Evolutionary conservation across 2,329 filamentous ascomycete species (phyloP).

Genomic region (Pseudocercospora eumusae): DNA sequence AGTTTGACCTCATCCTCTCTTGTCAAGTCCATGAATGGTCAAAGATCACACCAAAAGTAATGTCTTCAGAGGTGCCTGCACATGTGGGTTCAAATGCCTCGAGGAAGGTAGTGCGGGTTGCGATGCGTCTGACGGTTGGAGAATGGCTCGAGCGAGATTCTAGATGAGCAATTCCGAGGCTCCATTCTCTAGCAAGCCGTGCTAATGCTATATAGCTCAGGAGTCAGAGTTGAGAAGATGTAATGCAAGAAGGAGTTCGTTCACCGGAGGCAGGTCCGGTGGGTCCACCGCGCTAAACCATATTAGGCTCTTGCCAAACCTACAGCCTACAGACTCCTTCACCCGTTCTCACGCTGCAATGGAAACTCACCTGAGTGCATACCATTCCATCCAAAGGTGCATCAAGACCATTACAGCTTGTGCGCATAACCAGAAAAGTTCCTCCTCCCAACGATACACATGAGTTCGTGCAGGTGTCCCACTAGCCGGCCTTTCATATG

Average conservation of each 20-base stretch:
- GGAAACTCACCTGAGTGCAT: not conserved
- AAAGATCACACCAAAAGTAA: not conserved
- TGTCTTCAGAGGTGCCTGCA: not conserved
- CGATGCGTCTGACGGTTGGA: no score
- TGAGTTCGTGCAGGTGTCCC: not conserved
- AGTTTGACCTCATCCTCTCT: slow-evolving; percentile 10
- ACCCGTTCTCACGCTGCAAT: not conserved
- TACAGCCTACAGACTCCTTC: not conserved
- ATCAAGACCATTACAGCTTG: no score
- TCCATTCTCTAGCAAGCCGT: no score
- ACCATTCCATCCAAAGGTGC: not conserved
- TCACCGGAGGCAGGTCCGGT: no score
- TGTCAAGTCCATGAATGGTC: slow-evolving; percentile 13
- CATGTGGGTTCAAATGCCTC: not conserved
- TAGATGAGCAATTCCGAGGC: no score
- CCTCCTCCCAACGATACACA: no score
- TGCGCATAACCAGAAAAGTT: no score
- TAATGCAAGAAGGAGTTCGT: no score
- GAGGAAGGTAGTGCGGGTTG: no score
- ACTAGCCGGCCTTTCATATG: not conserved
- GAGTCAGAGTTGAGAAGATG: no score
- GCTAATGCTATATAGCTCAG: no score
- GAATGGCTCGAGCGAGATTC: no score
- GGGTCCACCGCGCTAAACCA: not conserved
- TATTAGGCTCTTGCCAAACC: not conserved